Conservation (phyloP, 495 filamentous ascomycete genomes). For the Lepidopterella palustris region DNA sequence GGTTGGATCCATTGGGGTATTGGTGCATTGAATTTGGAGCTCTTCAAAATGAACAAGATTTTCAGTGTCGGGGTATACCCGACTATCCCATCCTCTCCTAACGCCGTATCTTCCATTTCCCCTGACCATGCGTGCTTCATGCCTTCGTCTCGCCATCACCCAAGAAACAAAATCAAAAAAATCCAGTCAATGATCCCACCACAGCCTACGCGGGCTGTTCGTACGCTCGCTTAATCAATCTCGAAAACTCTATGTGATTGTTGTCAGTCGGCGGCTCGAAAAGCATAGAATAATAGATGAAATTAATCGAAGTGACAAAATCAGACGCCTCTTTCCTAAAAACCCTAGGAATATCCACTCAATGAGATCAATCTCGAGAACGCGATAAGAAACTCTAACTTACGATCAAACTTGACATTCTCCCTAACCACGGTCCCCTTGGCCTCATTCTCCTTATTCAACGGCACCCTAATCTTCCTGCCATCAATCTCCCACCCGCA, state of each 20-base stretch:
- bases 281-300: no score
- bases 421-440: conserved; percentile 94
- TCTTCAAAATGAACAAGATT: background rate
- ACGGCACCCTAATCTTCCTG: conserved; percentile 63
- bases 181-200: no score
- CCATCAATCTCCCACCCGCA: conserved; percentile 78
- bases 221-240: conserved; percentile 78
- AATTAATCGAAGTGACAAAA: no score
- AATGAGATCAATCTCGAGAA: background rate
- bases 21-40: background rate
- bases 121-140: background rate
- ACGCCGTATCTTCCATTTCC: background rate
- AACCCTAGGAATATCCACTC: background rate
- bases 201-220: conserved; percentile 64
- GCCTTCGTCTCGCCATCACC: background rate
- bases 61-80: background rate
- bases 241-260: conserved; percentile 64
- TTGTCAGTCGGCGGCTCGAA: no score
- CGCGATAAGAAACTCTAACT: conserved; percentile 25
- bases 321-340: no score
- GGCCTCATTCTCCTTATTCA: conserved; percentile 97
- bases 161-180: background rate
- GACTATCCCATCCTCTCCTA: conserved; percentile 1
- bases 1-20: no score
- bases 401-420: conserved; percentile 87